Evolutionary conservation across 116 monocot species (phyloP).

Genomic region (Papilionanthe hybrid): DNA sequence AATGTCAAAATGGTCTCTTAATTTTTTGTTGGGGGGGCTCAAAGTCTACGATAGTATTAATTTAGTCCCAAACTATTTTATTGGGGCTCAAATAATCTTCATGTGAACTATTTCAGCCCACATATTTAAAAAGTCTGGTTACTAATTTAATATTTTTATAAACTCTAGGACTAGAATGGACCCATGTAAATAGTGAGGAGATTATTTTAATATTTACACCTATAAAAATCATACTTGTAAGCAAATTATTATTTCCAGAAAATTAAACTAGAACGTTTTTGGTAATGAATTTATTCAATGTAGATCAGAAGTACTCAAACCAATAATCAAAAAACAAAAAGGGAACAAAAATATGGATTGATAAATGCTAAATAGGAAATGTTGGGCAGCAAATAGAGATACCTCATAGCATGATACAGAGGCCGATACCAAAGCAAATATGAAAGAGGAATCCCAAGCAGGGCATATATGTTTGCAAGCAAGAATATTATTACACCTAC

Average conservation of each 20-base stretch:
- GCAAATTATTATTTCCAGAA: not conserved
- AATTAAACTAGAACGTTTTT: not conserved
- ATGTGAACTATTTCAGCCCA: too few relatives aligned
- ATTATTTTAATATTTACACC: too few relatives aligned
- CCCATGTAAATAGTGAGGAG: too few relatives aligned
- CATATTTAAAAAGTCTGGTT: too few relatives aligned
- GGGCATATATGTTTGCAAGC: slow-evolving; percentile 86
- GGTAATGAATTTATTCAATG: not conserved
- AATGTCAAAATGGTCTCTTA: too few relatives aligned
- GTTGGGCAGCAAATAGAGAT: slow-evolving; percentile 1
- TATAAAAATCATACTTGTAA: too few relatives aligned
- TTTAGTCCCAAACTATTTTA: too few relatives aligned
- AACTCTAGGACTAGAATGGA: too few relatives aligned
- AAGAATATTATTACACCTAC: slow-evolving; percentile 86
- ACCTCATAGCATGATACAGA: slow-evolving; percentile 92
- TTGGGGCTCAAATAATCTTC: too few relatives aligned
- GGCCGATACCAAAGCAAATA: slow-evolving; percentile 96
- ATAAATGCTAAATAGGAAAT: not conserved
- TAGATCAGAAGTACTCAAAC: not conserved
- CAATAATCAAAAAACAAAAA: not conserved
- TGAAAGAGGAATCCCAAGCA: slow-evolving; percentile 80
- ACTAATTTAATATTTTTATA: too few relatives aligned
- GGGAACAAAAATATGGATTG: not conserved
- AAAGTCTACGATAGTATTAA: too few relatives aligned
- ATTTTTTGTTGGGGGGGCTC: too few relatives aligned